Percentiles rank a stretch among this genome's conserved stretches.
phyloP scores from a whole-genome alignment of 1,139 yeast species.

The Lizanozyma gosingica region DNA sequence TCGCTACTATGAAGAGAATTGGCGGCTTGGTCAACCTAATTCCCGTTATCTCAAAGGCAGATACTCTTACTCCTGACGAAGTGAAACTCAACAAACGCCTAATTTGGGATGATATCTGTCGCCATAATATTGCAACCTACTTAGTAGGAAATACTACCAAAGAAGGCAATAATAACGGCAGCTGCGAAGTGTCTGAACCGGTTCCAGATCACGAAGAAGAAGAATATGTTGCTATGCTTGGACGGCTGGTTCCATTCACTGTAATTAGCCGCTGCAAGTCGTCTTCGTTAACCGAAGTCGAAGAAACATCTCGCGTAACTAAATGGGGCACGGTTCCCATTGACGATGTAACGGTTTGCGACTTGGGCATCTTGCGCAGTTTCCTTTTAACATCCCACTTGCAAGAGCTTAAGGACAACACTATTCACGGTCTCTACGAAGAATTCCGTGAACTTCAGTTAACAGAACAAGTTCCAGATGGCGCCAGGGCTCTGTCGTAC shows the following conservation, averaged over 20 bases:
- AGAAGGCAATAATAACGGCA: slow-evolving; percentile 7
- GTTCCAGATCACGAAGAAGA: background rate
- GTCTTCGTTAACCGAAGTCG: background rate
- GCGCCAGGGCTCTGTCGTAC: too few relatives aligned
- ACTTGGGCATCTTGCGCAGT: background rate
- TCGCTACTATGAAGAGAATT: slow-evolving; percentile 41
- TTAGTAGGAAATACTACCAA: slow-evolving; percentile 34
- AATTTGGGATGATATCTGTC: slow-evolving; percentile 34
- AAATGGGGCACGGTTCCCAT: background rate
- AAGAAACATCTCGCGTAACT: background rate
- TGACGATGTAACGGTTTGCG: background rate
- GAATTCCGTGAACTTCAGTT: background rate
- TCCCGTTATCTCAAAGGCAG: slow-evolving; percentile 52
- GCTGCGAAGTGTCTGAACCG: background rate
- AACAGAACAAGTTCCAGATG: background rate
- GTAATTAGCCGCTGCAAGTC: background rate
- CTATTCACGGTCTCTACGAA: background rate
- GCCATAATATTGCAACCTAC: slow-evolving; percentile 38
- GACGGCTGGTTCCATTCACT: background rate
- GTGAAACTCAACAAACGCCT: slow-evolving; percentile 31
- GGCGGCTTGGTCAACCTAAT: slow-evolving; percentile 46
- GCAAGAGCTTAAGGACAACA: background rate
- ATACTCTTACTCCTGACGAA: slow-evolving; percentile 43
- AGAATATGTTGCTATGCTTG: background rate
- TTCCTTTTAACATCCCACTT: background rate